phyloP scores from a whole-genome alignment of 345 rosid genomes.

The Brassica rapa region DNA sequence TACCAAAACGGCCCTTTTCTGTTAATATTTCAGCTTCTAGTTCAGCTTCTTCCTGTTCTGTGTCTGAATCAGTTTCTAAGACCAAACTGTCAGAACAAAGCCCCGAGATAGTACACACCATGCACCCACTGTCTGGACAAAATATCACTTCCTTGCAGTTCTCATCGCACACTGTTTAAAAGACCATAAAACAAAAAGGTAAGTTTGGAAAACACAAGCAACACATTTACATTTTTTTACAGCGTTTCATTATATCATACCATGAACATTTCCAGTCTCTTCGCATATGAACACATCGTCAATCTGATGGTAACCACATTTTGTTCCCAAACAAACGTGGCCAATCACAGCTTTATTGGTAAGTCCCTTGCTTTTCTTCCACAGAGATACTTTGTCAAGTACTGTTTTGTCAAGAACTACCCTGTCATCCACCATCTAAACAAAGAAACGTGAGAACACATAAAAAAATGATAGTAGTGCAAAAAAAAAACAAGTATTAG shows the following conservation, averaged over 20 bases:
- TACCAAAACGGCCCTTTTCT: conserved; percentile 91
- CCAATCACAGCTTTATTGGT: conserved; percentile 55
- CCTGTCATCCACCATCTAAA: conserved; percentile 78
- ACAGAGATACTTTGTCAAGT: conserved; percentile 71
- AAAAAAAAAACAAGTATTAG: neutral
- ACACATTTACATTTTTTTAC: neutral
- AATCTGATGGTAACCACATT: conserved; percentile 78
- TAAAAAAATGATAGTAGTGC: neutral
- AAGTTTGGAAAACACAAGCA: neutral
- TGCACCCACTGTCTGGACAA: conserved; percentile 63
- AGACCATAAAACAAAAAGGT: conserved; percentile 14
- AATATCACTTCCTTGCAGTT: conserved; percentile 76
- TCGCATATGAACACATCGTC: conserved; percentile 86
- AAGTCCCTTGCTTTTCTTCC: conserved; percentile 79
- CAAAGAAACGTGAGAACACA: neutral
- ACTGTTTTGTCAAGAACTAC: conserved; percentile 84
- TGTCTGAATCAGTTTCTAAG: conserved; percentile 58
- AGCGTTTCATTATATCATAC: conserved; percentile 44
- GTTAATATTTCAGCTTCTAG: conserved; percentile 82
- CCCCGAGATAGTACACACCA: conserved; percentile 91
- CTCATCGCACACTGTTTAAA: conserved; percentile 77
- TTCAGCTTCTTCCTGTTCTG: conserved; percentile 65
- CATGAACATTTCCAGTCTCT: conserved; percentile 90
- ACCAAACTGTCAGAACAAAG: conserved; percentile 71
- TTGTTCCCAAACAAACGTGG: conserved; percentile 80